A percentile compares a stretch with the other conserved stretches of the same genome.
These are phyloP conservation scores for Boehmeria nivea DNA, from an alignment of 306 rosid genomes.

Conservation along the genomic window DNA sequence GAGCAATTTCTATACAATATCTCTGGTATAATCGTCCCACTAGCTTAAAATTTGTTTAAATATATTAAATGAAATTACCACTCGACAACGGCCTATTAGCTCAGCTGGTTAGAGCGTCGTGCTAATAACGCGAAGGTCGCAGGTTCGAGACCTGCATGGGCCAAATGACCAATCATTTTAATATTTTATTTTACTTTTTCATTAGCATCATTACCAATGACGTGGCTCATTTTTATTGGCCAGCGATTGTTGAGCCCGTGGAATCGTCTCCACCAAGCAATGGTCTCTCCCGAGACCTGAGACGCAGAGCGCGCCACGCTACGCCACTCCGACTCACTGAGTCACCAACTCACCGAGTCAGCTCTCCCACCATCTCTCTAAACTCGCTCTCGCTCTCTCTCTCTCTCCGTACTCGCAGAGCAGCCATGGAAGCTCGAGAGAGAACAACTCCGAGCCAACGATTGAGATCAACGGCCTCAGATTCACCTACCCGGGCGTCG, in stretches of 20 bases:
- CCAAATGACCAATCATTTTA: background rate
- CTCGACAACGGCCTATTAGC: constrained; percentile 1
- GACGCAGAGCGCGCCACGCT: constrained; percentile 17
- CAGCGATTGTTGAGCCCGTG: background rate
- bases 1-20: too few species aligned
- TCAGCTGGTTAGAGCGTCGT: constrained; percentile 17
- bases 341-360: constrained; percentile 2
- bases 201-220: background rate
- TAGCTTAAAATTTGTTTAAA: too few species aligned
- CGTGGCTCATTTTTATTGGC: background rate
- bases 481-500: constrained; percentile 92
- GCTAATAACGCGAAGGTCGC: constrained; percentile 19
- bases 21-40: too few species aligned
- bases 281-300: background rate
- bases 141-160: constrained; percentile 20
- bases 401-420: background rate
- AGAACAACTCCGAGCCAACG: constrained; percentile 25
- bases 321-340: constrained; percentile 3
- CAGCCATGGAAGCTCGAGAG: constrained; percentile 24
- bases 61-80: too few species aligned
- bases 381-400: background rate
- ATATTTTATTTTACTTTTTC: background rate
- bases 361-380: background rate
- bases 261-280: constrained; percentile 5
- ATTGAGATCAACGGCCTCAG: constrained; percentile 53